These are phyloP conservation scores for Chytriomyces sp. DNA, from an alignment of 192 early-diverging fungal species.

Conservation along the genomic window DNA sequence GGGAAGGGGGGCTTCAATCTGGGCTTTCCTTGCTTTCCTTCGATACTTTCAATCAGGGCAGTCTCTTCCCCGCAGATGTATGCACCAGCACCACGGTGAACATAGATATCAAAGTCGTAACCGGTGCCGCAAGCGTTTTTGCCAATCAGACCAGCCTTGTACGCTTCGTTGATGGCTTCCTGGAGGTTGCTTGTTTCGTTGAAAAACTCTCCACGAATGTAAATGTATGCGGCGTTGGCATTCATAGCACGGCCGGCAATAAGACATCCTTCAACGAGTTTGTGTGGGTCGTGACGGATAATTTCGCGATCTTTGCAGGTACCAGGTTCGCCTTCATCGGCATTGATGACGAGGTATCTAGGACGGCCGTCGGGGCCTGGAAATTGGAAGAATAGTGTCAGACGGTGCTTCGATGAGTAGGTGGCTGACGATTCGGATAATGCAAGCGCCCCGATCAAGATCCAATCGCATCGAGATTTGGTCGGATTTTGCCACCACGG, in stretches of 20 bases:
- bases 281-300: slow-evolving; percentile 90
- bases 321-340: slow-evolving; percentile 98
- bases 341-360: slow-evolving; percentile 95
- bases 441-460: too few relatives aligned
- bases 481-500: too few relatives aligned
- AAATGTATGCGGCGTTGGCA: slow-evolving; percentile 97
- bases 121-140: slow-evolving; percentile 97
- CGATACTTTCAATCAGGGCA: slow-evolving; percentile 66
- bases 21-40: slow-evolving; percentile 99
- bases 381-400: not conserved
- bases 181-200: slow-evolving; percentile 93
- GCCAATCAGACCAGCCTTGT: slow-evolving; percentile 96
- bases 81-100: slow-evolving; percentile 97
- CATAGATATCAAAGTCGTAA: slow-evolving; percentile 95
- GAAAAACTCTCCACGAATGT: slow-evolving; percentile 96
- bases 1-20: slow-evolving; percentile 99
- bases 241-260: slow-evolving; percentile 96
- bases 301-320: slow-evolving; percentile 99
- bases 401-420: too few relatives aligned
- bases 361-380: slow-evolving; percentile 62
- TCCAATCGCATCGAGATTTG: too few relatives aligned
- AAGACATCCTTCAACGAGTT: slow-evolving; percentile 95
- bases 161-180: slow-evolving; percentile 94
- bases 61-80: slow-evolving; percentile 98
- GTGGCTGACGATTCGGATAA: too few relatives aligned